Evolutionary conservation across 805 yeast genomes (phyloP), one percentile per base, ranked within the genome.

Genomic region (Ogataea siamensis): DNA sequence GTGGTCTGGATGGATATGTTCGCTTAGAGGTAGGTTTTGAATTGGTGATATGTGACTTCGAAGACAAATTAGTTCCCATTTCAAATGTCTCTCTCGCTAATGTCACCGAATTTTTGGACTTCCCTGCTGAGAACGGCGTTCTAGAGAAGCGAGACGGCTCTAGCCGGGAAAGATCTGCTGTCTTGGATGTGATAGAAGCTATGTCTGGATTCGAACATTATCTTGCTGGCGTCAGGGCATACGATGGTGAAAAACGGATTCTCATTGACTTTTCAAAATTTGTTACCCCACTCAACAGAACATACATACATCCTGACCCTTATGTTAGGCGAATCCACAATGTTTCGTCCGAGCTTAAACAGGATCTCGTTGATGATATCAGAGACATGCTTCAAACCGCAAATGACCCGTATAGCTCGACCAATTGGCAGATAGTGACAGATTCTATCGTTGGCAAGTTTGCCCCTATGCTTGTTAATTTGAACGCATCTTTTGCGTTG

Each of bases 11-110:
- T 54, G 86, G 85, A 0, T 60, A 69, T 16, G 60, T 80, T 5
- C 61, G 86, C 47, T 63, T 78, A 13, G 85, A 80, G 51, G 60
- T 74, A 29, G 83, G 83, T 0, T 80, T 68, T 53, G 86, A 79
- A 53, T 65, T 78, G n/a, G 66, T 79, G 9, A 38, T 79, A 9
- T 80, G 86, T 58, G 76, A 78, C 50, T 78, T 80, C 55, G 39
- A 51, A n/a, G 69, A 66, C n/a, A 68, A 72, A 39, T 30, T 76
- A 5, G 67, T 67, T 40, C 45, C 78, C 22, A 66, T 76, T 5
- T 66, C 74, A 2, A 73, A 70, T 48, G 59, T 68, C 3, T 62
- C 75, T 0, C 43, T 74, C 29, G 51, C 60, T 3, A 55, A 61
- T 42, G 58, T 59, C 2, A 62, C 67, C 10, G 66, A 65, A 5